These are phyloP conservation scores for Chenopodium formosanum DNA, from an alignment of 148 eudicot species.

Conservation along the genomic window DNA sequence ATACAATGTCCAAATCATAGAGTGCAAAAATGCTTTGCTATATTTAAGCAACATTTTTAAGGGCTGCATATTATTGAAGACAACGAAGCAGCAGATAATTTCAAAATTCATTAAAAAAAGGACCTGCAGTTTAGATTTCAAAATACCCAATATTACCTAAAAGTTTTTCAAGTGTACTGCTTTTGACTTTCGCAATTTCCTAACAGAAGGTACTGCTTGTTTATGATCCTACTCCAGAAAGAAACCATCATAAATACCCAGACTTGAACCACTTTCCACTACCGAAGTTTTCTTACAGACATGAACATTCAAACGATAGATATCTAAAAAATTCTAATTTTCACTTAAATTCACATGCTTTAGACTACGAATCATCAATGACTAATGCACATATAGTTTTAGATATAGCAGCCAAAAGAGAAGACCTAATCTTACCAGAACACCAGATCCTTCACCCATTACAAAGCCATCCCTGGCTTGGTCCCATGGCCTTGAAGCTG, in stretches of 20 bases:
- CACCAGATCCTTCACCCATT: conserved; percentile 98
- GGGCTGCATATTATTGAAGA: not conserved
- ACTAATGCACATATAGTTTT: not conserved
- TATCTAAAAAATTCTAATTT: too few relatives aligned
- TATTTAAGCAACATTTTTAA: not conserved
- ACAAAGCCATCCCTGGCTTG: conserved; percentile 95
- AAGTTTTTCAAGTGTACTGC: not conserved
- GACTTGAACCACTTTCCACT: not conserved
- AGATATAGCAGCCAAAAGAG: not conserved
- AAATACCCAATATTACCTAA: not conserved
- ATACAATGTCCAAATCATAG: not conserved
- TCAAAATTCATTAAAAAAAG: not conserved
- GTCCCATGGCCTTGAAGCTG: conserved; percentile 99
- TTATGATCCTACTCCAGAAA: not conserved
- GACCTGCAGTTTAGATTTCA: not conserved
- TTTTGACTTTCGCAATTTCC: not conserved
- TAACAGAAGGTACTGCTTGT: not conserved
- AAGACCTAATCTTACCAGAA: conserved; percentile 51
- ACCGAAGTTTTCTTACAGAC: not conserved
- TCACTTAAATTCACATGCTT: not conserved
- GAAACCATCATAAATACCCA: not conserved
- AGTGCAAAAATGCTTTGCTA: not conserved
- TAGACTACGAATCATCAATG: not conserved
- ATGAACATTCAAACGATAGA: not conserved
- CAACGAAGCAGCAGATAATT: not conserved